phyloP scores from a whole-genome alignment of 257 asterid genomes.

The Phtheirospermum japonicum region DNA sequence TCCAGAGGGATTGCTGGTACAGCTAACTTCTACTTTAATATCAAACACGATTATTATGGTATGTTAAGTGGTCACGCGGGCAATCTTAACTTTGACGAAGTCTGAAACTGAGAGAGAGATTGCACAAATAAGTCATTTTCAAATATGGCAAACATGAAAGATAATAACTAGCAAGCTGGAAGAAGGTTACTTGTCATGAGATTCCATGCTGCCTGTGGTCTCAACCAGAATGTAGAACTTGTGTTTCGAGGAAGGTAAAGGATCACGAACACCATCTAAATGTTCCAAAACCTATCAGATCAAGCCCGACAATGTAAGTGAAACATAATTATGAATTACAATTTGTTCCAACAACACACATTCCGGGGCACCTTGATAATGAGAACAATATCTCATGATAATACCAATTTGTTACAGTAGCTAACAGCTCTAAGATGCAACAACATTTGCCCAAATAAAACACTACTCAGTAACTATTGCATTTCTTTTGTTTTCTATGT shows the following conservation, averaged over 20 bases:
- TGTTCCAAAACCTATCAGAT: slow-evolving; percentile 78
- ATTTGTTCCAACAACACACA: slow-evolving; percentile 1
- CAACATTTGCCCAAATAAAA: background rate
- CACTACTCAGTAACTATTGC: background rate
- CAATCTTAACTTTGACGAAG: background rate
- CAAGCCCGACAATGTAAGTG: slow-evolving; percentile 24
- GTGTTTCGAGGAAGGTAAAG: slow-evolving; percentile 79
- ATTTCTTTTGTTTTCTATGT: background rate
- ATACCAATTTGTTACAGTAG: background rate
- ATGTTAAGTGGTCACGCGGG: slow-evolving; percentile 7
- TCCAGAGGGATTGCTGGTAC: background rate
- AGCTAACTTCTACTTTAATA: background rate
- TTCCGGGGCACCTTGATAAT: no score
- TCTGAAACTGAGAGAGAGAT: background rate
- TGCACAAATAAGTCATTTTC: slow-evolving; percentile 16
- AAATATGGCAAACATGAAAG: slow-evolving; percentile 25
- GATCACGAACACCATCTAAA: slow-evolving; percentile 92
- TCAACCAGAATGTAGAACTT: slow-evolving; percentile 88
- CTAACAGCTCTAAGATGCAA: background rate
- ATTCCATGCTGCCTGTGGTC: slow-evolving; percentile 91
- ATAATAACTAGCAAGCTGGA: slow-evolving; percentile 26
- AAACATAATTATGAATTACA: slow-evolving; percentile 11
- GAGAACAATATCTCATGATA: no score
- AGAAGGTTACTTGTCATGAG: slow-evolving; percentile 79
- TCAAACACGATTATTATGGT: background rate